Evolutionary conservation across 2,329 filamentous ascomycete species (phyloP).

Genomic region (Arthrobotrys pseudoclavata): DNA sequence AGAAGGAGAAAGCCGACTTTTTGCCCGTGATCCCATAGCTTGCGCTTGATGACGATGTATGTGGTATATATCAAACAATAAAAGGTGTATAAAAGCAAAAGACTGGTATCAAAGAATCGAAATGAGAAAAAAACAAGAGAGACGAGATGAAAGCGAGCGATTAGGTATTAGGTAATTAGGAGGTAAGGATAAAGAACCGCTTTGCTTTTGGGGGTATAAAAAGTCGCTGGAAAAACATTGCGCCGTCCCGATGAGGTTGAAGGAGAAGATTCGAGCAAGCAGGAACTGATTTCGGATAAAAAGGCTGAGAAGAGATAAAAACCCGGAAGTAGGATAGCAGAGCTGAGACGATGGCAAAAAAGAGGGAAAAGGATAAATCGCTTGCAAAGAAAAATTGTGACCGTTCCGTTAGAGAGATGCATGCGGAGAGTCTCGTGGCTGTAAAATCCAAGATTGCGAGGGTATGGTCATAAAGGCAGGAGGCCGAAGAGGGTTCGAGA

Average conservation of each 20-base stretch:
- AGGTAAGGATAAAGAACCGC: slow-evolving; percentile 26
- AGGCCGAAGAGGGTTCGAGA: slow-evolving; percentile 22
- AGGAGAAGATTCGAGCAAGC: slow-evolving; percentile 40
- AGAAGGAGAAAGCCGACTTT: slow-evolving; percentile 56
- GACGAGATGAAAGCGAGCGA: slow-evolving; percentile 22
- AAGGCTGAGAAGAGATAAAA: slow-evolving; percentile 58
- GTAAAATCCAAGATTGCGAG: slow-evolving; percentile 47
- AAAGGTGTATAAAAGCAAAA: slow-evolving; percentile 33
- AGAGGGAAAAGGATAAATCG: slow-evolving; percentile 46
- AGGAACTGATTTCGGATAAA: slow-evolving; percentile 58
- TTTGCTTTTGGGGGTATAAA: slow-evolving; percentile 59
- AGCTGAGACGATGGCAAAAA: slow-evolving; percentile 46
- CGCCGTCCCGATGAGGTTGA: slow-evolving; percentile 59
- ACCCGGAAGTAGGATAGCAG: slow-evolving; percentile 20
- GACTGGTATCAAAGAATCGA: slow-evolving; percentile 35
- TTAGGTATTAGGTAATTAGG: slow-evolving; percentile 55
- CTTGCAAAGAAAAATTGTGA: slow-evolving; percentile 41
- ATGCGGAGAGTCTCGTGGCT: slow-evolving; percentile 58
- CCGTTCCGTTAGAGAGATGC: slow-evolving; percentile 54
- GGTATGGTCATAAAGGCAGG: slow-evolving; percentile 54
- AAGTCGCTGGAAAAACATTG: slow-evolving; percentile 60
- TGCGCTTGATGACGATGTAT: slow-evolving; percentile 28
- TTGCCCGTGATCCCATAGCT: slow-evolving; percentile 56
- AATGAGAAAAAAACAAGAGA: slow-evolving; percentile 6
- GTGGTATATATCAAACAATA: slow-evolving; percentile 34